Evolutionary conservation across 2,329 filamentous ascomycete genomes (phyloP).

Genomic region (Chaetomiaceae sp.): DNA sequence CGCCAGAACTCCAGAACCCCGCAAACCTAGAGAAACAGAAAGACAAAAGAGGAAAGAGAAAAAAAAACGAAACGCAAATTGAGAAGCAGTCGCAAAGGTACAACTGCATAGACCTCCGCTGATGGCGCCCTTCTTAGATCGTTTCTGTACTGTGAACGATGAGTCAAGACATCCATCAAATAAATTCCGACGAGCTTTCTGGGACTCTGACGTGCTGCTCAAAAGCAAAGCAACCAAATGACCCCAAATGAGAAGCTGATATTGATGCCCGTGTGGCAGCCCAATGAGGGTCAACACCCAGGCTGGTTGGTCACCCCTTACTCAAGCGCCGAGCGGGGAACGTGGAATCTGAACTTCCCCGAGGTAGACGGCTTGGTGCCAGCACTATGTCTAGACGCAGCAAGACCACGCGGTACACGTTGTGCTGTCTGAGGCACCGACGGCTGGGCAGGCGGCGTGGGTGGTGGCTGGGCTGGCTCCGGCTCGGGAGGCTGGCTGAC

Average conservation of each 20-base stretch:
- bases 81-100: not conserved
- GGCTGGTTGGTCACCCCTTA: not conserved
- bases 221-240: not conserved
- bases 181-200: not conserved
- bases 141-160: not conserved
- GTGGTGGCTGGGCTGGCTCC: not conserved
- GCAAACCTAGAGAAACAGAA: not conserved
- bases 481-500: too few relatives aligned
- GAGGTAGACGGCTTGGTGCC: conserved; percentile 4
- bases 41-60: not conserved
- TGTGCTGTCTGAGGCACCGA: not conserved
- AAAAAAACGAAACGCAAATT: not conserved
- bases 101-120: not conserved
- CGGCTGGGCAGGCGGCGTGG: not conserved
- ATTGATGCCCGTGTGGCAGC: too few relatives aligned
- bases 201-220: not conserved
- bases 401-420: conserved; percentile 18
- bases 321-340: not conserved
- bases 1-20: not conserved
- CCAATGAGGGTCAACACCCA: not conserved
- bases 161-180: not conserved
- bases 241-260: not conserved
- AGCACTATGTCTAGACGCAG: conserved; percentile 14
- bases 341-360: conserved; percentile 16
- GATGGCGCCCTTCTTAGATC: not conserved